Conservation (phyloP, 176 grass and related monocot genomes). For the Rhynchospora pubera region DNA sequence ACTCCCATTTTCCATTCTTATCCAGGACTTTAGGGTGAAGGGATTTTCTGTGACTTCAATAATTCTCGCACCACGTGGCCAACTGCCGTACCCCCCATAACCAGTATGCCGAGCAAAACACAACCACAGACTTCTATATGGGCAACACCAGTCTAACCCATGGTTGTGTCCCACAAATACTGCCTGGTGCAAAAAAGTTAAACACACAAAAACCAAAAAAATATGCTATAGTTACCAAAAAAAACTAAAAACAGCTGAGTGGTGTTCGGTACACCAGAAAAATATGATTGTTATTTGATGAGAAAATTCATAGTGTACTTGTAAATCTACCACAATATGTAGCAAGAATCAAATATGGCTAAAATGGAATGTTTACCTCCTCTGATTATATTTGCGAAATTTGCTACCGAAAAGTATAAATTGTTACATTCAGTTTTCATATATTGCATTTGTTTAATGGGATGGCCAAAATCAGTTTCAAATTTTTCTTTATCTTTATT, state of each 20-base stretch:
- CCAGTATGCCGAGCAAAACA: conserved; percentile 82
- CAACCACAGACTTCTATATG: conserved; percentile 56
- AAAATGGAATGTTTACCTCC: no score
- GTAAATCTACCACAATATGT: no score
- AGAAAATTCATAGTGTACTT: no score
- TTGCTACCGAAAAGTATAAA: no score
- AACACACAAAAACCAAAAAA: not conserved
- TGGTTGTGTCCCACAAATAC: conserved; percentile 91
- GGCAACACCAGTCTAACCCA: conserved; percentile 89
- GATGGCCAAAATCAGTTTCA: no score
- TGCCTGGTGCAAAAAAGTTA: conserved; percentile 28
- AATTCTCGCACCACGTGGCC: conserved; percentile 68
- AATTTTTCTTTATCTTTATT: no score
- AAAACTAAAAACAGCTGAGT: not conserved
- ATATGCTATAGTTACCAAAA: not conserved
- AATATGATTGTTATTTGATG: no score
- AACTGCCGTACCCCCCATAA: conserved; percentile 63
- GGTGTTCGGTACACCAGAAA: no score
- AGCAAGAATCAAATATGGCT: no score
- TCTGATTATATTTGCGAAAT: no score
- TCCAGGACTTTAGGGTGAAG: conserved; percentile 47
- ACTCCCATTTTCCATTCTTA: conserved; percentile 69
- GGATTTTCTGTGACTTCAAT: conserved; percentile 37
- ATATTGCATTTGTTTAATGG: no score
- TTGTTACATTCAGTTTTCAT: no score